phyloP scores from a whole-genome alignment of 108 stramenopile species.

The Epithemia pelagica region DNA sequence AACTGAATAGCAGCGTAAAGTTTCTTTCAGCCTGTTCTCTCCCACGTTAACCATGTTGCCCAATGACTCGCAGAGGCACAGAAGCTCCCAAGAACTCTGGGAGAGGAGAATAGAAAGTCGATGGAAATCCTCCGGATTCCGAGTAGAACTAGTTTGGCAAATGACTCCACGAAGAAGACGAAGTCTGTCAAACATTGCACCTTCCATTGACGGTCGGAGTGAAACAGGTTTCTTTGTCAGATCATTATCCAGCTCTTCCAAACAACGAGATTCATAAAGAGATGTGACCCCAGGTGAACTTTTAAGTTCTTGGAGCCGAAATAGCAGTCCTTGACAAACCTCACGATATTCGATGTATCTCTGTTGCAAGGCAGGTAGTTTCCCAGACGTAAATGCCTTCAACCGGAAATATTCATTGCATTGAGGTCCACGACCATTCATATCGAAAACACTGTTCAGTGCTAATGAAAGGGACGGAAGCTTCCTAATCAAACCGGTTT shows the following conservation, averaged over 20 bases:
- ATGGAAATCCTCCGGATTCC: neutral
- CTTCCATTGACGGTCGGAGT: neutral
- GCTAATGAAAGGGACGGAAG: neutral
- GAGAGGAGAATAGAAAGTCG: neutral
- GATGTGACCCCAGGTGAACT: neutral
- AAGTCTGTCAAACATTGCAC: neutral
- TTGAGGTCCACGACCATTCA: neutral
- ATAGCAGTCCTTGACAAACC: neutral
- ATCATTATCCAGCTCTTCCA: conserved; percentile 1
- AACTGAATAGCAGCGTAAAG: neutral
- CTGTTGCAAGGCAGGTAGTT: neutral
- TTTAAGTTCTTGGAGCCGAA: neutral
- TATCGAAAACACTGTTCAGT: neutral
- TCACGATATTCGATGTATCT: neutral
- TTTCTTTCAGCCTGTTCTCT: neutral
- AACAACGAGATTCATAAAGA: neutral
- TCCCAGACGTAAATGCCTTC: neutral
- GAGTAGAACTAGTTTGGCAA: neutral
- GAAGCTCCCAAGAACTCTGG: neutral
- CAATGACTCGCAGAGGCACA: neutral
- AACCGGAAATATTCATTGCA: neutral
- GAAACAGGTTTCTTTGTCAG: neutral
- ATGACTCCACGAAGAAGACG: neutral
- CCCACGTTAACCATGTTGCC: neutral
- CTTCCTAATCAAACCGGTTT: neutral